phyloP scores from a whole-genome alignment of 129 eudicot genomes.

The Ambrosia artemisiifolia region DNA sequence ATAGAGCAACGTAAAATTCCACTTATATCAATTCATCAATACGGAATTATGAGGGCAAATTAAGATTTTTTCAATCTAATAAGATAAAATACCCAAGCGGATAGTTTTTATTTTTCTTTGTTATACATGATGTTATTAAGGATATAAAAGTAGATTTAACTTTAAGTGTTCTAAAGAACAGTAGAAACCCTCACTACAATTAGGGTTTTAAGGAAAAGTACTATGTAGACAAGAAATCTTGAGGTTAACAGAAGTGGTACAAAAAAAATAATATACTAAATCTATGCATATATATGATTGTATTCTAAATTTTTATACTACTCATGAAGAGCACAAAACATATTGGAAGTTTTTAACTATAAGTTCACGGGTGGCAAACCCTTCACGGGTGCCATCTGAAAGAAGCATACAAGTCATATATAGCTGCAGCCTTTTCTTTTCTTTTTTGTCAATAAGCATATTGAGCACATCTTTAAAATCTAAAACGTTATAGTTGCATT shows the following conservation, averaged over 20 bases:
- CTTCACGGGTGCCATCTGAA: conserved; percentile 23
- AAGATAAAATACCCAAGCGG: too few relatives aligned
- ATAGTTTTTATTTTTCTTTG: too few relatives aligned
- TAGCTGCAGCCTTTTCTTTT: conserved; percentile 11
- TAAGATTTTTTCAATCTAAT: too few relatives aligned
- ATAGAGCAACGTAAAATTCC: too few relatives aligned
- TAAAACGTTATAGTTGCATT: too few relatives aligned
- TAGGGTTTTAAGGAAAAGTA: conserved; percentile 8
- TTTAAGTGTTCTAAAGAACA: neutral
- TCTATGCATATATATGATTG: neutral
- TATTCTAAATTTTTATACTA: neutral
- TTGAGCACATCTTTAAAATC: neutral
- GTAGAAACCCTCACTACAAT: neutral
- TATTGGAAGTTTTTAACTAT: neutral
- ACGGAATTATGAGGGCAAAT: too few relatives aligned
- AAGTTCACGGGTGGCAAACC: conserved; percentile 14
- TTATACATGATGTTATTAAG: too few relatives aligned
- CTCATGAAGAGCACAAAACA: neutral
- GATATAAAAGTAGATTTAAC: too few relatives aligned
- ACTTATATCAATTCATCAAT: too few relatives aligned
- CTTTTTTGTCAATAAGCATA: neutral
- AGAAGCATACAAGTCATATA: neutral
- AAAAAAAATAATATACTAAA: too few relatives aligned
- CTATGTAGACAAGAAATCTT: neutral
- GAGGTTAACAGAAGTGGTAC: too few relatives aligned